phyloP scores from a whole-genome alignment of 352 stramenopile species.

The Lagenidium giganteum region DNA sequence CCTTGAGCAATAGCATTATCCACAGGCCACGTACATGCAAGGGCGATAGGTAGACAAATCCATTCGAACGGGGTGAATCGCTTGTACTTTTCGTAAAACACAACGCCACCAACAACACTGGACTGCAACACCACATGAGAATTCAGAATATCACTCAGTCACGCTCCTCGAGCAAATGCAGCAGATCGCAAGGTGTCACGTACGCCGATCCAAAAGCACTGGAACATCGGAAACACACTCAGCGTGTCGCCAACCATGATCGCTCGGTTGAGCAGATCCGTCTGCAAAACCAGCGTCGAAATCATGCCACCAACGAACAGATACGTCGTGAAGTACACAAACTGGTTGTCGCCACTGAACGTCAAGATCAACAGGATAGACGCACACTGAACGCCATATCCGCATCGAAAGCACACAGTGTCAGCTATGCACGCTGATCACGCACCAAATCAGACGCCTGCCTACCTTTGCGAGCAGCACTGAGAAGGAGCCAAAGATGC shows the following conservation, averaged over 20 bases:
- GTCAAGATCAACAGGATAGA: slow-evolving; percentile 80
- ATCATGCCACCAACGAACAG: slow-evolving; percentile 81
- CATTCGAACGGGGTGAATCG: slow-evolving; percentile 76
- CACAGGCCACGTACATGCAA: slow-evolving; percentile 47
- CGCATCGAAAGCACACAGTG: neutral
- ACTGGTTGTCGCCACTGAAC: slow-evolving; percentile 76
- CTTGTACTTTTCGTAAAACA: slow-evolving; percentile 85
- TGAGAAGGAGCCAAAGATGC: slow-evolving; percentile 81
- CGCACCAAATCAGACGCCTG: too few relatives aligned
- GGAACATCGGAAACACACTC: slow-evolving; percentile 84
- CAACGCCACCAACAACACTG: slow-evolving; percentile 75
- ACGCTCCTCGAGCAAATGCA: neutral
- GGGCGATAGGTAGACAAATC: slow-evolving; percentile 71
- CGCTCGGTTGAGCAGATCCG: slow-evolving; percentile 74
- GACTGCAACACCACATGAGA: slow-evolving; percentile 32
- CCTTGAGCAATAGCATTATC: neutral
- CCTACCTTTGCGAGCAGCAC: slow-evolving; percentile 74
- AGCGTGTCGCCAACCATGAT: slow-evolving; percentile 85
- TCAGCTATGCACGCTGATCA: neutral
- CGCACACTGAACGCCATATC: slow-evolving; percentile 34
- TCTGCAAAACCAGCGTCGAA: slow-evolving; percentile 77
- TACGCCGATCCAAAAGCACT: slow-evolving; percentile 87
- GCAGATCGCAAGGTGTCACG: slow-evolving; percentile 10
- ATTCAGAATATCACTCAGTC: slow-evolving; percentile 7
- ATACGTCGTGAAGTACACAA: slow-evolving; percentile 82